These are phyloP conservation scores for Metschnikowia amazonensis DNA, from an alignment of 805 yeast genomes.

Conservation along the genomic window DNA sequence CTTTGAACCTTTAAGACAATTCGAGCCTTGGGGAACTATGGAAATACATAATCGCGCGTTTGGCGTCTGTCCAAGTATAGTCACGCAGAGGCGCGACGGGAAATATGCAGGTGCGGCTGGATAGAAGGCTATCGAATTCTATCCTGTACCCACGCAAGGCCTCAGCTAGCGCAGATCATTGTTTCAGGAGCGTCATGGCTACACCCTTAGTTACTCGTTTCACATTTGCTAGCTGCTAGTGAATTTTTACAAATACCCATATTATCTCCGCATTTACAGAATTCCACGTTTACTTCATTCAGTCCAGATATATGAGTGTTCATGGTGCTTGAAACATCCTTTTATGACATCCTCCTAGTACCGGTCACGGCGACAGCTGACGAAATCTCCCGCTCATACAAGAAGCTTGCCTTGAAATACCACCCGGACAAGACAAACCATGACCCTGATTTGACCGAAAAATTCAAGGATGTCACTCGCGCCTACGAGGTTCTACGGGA, in stretches of 20 bases:
- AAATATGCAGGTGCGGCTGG: conserved; percentile 9
- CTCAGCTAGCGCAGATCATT: conserved; percentile 7
- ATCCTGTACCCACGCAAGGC: conserved; percentile 6
- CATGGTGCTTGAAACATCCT: conserved; percentile 23
- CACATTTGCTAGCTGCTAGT: not conserved
- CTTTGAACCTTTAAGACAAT: too few relatives aligned
- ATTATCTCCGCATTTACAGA: not conserved
- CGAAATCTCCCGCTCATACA: conserved; percentile 41
- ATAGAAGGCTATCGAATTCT: conserved; percentile 16
- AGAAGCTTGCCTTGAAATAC: conserved; percentile 42
- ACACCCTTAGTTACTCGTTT: not conserved
- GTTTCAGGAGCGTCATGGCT: not conserved
- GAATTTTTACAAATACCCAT: not conserved
- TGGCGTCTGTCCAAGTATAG: not conserved
- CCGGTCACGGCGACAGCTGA: conserved; percentile 31
- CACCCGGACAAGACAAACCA: conserved; percentile 66
- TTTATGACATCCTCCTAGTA: conserved; percentile 37
- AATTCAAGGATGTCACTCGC: conserved; percentile 57
- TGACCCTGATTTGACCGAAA: conserved; percentile 46
- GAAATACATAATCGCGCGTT: too few relatives aligned
- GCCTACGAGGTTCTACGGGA: conserved; percentile 66
- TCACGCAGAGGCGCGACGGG: conserved; percentile 4
- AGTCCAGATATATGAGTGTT: not conserved
- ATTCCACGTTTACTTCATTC: not conserved
- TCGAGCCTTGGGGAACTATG: too few relatives aligned